Base-by-base conservation (phyloP, 2,329 filamentous ascomycete species). In the Aspergillus fijiensis region DNA sequence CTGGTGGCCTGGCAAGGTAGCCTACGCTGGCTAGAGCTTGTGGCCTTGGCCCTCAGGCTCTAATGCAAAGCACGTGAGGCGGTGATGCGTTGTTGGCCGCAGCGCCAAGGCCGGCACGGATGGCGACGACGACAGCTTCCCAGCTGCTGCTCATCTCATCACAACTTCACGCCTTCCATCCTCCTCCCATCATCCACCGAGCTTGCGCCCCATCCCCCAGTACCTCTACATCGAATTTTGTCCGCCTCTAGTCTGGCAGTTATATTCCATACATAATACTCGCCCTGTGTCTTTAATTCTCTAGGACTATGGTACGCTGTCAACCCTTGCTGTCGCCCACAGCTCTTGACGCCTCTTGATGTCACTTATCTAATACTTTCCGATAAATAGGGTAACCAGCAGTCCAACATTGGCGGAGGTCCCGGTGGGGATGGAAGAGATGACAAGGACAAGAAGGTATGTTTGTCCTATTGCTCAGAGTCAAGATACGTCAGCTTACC, bases 391-490 rank as follows among this genome's bases (percentile, higher is more conserved):
- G 79, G 79, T 72, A 81, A 83, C 72, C 78, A 81, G 73, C 83
- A 96, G 78, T 96, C 93, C 76, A 91, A 91, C 74, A 89, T 96
- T 81, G 92, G 91, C 71, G 84, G 85, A 65, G 88, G 87, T 59
- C 86, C 82, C 62, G 87, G 86, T 63, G 86, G 87, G 62, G 91
- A 94, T 74, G 89, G 89, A 66, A 89, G 89, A 65, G 89, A 94
- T 70, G 89, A 91, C 16, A 93, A 93, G 81, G 93, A 96, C 73
- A 96, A 98, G 85, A 98, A 98, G 87, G 94, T 91, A 65, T 49
- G 63, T 14, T 2, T 29, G 29, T 49, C 6, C 60, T 49, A 1
- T 12, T 10, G 11, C 29, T 27, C 14, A 25, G 3, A 14, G 25
- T 14, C 31, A 27, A 19, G 42, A n/a, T 33, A 19, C 14, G 12